Conservation (phyloP, 108 stramenopile genomes). For the Discostella pseudostelligera region DNA sequence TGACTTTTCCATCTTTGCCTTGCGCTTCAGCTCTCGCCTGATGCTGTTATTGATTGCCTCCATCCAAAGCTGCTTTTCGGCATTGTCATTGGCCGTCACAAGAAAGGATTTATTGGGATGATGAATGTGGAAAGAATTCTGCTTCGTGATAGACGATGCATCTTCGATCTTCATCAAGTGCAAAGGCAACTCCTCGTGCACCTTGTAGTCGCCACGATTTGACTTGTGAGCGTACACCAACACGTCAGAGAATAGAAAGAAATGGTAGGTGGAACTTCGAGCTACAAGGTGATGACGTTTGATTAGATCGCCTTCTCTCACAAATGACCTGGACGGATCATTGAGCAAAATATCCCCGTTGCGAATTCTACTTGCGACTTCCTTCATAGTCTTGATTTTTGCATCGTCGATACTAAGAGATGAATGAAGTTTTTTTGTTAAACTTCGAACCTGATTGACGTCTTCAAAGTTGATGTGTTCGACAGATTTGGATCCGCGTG, state of each 20-base stretch:
- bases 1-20: constrained; percentile 38
- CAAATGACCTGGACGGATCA: constrained; percentile 76
- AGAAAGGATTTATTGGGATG: constrained; percentile 92
- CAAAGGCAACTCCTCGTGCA: constrained; percentile 88
- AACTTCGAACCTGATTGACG: constrained; percentile 49
- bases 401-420: constrained; percentile 49
- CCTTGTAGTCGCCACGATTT: constrained; percentile 45
- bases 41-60: constrained; percentile 52
- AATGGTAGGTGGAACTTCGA: constrained; percentile 69
- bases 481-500: constrained; percentile 9
- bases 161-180: constrained; percentile 86
- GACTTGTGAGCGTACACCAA: constrained; percentile 50
- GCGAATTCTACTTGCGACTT: constrained; percentile 63
- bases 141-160: constrained; percentile 45
- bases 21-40: constrained; percentile 39
- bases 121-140: constrained; percentile 79
- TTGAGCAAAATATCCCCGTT: constrained; percentile 78
- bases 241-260: constrained; percentile 93
- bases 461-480: constrained; percentile 49
- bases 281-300: constrained; percentile 82
- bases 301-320: constrained; percentile 83
- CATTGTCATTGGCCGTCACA: constrained; percentile 57
- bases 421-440: constrained; percentile 60
- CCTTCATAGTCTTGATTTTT: constrained; percentile 55
- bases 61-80: constrained; percentile 64